These are phyloP conservation scores for Fusarium metavorans DNA, from an alignment of 2,329 filamentous ascomycete genomes.

Conservation along the genomic window DNA sequence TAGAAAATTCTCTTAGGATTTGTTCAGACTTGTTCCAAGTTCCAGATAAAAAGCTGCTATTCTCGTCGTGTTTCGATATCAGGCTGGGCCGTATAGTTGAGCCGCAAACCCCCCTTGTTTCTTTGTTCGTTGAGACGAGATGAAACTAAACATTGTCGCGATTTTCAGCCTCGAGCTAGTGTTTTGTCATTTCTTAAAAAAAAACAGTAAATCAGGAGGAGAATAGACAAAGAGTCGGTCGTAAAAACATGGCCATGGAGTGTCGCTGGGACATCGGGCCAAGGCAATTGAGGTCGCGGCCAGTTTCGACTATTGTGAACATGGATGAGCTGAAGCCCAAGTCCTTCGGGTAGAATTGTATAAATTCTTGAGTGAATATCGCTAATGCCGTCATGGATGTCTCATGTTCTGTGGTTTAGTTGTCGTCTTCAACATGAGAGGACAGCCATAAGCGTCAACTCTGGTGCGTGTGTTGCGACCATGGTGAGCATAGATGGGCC, in stretches of 20 bases:
- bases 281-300: not conserved
- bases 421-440: not conserved
- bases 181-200: not conserved
- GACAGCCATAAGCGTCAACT: not conserved
- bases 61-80: not conserved
- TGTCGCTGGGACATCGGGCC: not conserved
- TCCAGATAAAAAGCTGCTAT: not conserved
- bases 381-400: too few species aligned
- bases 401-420: not conserved
- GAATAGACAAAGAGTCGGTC: not conserved
- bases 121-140: not conserved
- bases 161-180: not conserved
- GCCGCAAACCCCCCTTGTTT: not conserved
- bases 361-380: too few species aligned
- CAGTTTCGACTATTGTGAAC: not conserved
- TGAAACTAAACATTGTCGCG: not conserved
- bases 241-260: not conserved
- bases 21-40: not conserved
- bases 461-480: not conserved
- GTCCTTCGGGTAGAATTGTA: not conserved
- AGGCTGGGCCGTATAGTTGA: not conserved
- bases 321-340: too few species aligned
- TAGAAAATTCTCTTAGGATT: accelerated
- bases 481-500: not conserved
- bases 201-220: not conserved